phyloP scores from a whole-genome alignment of 306 rosid genomes.

The Quercus glauca region DNA sequence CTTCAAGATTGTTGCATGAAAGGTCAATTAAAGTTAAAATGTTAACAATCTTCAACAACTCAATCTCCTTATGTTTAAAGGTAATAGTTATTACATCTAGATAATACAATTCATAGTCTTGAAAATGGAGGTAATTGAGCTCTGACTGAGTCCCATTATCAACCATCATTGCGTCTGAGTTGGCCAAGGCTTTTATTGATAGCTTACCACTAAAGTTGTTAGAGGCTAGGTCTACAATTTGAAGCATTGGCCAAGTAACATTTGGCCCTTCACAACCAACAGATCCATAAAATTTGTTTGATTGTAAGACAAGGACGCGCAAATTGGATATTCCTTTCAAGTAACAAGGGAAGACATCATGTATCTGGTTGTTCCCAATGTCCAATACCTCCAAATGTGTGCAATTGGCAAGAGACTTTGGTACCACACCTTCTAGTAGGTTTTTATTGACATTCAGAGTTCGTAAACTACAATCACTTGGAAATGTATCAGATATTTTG shows the following conservation, averaged over 20 bases:
- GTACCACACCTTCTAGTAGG: conserved; percentile 15
- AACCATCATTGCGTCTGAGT: background rate
- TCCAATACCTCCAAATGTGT: conserved; percentile 23
- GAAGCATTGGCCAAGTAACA: conserved; percentile 30
- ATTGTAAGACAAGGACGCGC: conserved; percentile 30
- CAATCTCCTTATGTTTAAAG: conserved; percentile 17
- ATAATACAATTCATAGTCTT: no score
- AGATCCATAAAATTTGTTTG: conserved; percentile 11
- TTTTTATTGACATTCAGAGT: conserved; percentile 28
- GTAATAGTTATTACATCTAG: conserved; percentile 28
- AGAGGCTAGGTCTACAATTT: conserved; percentile 32
- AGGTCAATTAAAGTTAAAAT: conserved; percentile 38
- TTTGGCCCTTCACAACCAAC: background rate
- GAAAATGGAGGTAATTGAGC: conserved; percentile 13
- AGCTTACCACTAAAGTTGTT: background rate
- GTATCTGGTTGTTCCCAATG: conserved; percentile 33
- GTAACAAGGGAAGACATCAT: background rate
- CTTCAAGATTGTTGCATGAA: conserved; percentile 20
- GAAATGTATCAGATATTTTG: background rate
- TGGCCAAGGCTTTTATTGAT: background rate
- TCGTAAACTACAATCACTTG: conserved; percentile 9
- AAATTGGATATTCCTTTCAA: conserved; percentile 16
- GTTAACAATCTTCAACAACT: conserved; percentile 15
- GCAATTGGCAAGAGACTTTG: conserved; percentile 28
- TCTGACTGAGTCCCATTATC: background rate